A percentile compares a stretch with the other conserved stretches of the same genome.
phyloP scores from a whole-genome alignment of 805 yeast species.

The Kregervanrija delftensis region DNA sequence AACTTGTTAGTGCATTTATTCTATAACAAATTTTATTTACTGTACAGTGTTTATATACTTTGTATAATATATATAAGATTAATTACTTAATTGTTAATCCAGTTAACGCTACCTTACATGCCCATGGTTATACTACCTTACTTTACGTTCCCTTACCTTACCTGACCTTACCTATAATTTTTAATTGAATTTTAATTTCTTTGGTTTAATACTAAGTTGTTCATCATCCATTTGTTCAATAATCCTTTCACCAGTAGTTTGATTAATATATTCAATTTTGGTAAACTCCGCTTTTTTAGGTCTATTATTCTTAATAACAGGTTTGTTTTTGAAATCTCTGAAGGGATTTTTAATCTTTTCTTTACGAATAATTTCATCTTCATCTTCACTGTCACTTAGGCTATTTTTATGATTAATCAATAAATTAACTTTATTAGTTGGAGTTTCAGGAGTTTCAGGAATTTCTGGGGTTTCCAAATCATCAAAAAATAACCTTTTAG shows the following conservation, averaged over 20 bases:
- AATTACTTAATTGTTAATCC: too few species aligned
- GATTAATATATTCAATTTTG: constrained; percentile 18
- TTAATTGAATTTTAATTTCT: constrained; percentile 28
- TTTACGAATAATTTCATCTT: constrained; percentile 15
- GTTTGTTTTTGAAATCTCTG: constrained; percentile 3
- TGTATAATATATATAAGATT: too few species aligned
- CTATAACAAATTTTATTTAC: too few species aligned
- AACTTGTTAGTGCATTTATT: too few species aligned
- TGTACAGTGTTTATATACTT: too few species aligned
- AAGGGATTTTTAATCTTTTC: constrained; percentile 22
- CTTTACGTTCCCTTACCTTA: too few species aligned
- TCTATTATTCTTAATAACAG: neutral
- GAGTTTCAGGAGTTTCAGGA: constrained; percentile 5
- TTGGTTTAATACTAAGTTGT: constrained; percentile 32
- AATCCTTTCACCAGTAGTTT: constrained; percentile 28
- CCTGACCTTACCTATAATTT: too few species aligned
- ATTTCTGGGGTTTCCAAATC: neutral
- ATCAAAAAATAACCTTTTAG: constrained; percentile 30
- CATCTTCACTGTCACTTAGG: neutral
- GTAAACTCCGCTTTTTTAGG: constrained; percentile 1
- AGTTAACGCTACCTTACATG: too few species aligned
- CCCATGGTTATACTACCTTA: too few species aligned
- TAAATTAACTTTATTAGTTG: neutral
- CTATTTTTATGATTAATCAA: neutral
- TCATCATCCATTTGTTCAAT: constrained; percentile 25